Evolutionary conservation across 1,284 basidiomycete genomes (phyloP).

Genomic region (Trichosporon asahii): DNA sequence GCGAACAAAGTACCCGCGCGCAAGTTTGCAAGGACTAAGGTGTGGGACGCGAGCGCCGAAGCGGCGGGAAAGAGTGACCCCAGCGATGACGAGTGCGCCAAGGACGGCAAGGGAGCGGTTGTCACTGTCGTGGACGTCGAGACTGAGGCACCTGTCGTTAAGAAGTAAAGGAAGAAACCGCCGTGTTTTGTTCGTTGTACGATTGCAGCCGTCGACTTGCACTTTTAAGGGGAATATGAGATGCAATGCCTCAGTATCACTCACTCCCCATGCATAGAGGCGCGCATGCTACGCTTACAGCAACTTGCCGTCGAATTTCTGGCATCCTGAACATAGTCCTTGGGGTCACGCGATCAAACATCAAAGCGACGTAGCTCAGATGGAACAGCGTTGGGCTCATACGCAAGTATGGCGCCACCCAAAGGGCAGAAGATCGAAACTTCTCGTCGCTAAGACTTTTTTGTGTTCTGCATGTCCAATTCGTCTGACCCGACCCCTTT

Average conservation of each 20-base stretch:
- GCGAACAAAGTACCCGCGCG: slow-evolving; percentile 40
- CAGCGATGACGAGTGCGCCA: background rate
- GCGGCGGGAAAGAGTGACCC: background rate
- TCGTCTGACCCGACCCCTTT: too few relatives aligned
- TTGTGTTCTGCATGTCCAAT: background rate
- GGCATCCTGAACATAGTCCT: background rate
- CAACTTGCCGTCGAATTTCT: background rate
- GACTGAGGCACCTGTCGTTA: too few relatives aligned
- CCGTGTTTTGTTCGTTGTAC: too few relatives aligned
- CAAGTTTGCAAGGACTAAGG: slow-evolving; percentile 24
- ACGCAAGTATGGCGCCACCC: background rate
- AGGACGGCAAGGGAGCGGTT: background rate
- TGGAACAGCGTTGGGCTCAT: slow-evolving; percentile 3
- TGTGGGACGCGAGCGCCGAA: background rate
- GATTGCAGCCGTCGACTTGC: too few relatives aligned
- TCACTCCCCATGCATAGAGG: too few relatives aligned
- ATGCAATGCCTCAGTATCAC: too few relatives aligned
- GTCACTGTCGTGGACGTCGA: too few relatives aligned
- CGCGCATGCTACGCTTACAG: too few relatives aligned
- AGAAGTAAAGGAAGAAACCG: too few relatives aligned
- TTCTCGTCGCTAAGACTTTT: background rate
- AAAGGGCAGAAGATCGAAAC: slow-evolving; percentile 5
- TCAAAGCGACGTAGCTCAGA: background rate
- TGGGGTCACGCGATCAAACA: background rate
- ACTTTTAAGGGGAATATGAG: too few relatives aligned